phyloP scores from a whole-genome alignment of 2,329 filamentous ascomycete genomes.

The Microcyclospora pomicola region DNA sequence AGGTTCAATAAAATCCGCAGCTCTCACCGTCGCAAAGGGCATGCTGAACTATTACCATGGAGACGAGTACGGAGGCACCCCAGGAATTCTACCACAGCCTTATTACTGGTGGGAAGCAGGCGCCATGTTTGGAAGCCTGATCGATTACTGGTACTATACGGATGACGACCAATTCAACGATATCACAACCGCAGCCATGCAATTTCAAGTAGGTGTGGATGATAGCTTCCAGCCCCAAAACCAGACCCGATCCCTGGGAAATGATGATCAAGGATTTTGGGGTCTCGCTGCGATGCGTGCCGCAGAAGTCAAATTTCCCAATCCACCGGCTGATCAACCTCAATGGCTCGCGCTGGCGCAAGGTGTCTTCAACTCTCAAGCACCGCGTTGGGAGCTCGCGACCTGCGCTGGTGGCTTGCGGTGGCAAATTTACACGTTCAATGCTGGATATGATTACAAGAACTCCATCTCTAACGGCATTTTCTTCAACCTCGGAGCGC shows the following conservation, averaged over 20 bases:
- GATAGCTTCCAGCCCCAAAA: slow-evolving; percentile 44
- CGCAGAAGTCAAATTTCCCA: slow-evolving; percentile 37
- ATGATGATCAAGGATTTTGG: slow-evolving; percentile 48
- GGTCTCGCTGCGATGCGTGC: slow-evolving; percentile 43
- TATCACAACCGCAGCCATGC: slow-evolving; percentile 38
- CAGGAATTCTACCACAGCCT: slow-evolving; percentile 45
- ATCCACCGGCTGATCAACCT: slow-evolving; percentile 27
- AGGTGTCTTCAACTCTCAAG: slow-evolving; percentile 29
- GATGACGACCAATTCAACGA: slow-evolving; percentile 52
- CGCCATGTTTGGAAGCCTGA: slow-evolving; percentile 49
- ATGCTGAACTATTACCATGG: slow-evolving; percentile 41
- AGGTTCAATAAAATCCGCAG: slow-evolving; percentile 32
- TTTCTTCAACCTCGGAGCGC: slow-evolving; percentile 32
- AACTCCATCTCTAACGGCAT: slow-evolving; percentile 34
- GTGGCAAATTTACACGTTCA: slow-evolving; percentile 32
- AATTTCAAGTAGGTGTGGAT: slow-evolving; percentile 46
- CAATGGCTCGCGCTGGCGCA: slow-evolving; percentile 34
- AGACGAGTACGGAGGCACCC: slow-evolving; percentile 36
- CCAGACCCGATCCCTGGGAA: slow-evolving; percentile 31
- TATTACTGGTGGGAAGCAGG: slow-evolving; percentile 64
- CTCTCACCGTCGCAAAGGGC: slow-evolving; percentile 30
- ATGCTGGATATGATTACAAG: slow-evolving; percentile 36
- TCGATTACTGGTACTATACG: slow-evolving; percentile 59
- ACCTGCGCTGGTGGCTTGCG: slow-evolving; percentile 26
- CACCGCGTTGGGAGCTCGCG: slow-evolving; percentile 23